Evolutionary conservation across 2,329 filamentous ascomycete genomes (phyloP).

Genomic region (Erysiphe pulchra): DNA sequence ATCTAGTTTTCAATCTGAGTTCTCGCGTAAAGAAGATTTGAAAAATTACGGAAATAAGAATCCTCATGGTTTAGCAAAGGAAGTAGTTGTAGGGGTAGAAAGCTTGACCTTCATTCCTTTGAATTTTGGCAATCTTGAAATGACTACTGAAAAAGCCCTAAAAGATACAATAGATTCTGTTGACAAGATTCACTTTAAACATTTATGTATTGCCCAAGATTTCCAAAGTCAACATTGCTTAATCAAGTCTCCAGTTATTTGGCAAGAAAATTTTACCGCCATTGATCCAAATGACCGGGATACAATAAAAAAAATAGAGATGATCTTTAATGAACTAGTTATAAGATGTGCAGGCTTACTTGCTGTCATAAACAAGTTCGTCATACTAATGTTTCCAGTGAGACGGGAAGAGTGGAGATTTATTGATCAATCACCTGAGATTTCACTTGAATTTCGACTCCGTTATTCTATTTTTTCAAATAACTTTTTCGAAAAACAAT

Average conservation of each 20-base stretch:
- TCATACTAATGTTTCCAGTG: slow-evolving; percentile 8
- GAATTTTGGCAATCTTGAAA: slow-evolving; percentile 5
- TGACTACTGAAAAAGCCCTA: slow-evolving; percentile 2
- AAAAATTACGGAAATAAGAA: not conserved
- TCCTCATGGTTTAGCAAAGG: slow-evolving; percentile 3
- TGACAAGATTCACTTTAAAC: slow-evolving; percentile 5
- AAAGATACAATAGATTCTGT: slow-evolving; percentile 2
- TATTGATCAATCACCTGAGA: slow-evolving; percentile 3
- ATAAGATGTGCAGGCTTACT: slow-evolving; percentile 6
- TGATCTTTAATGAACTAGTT: slow-evolving; percentile 6
- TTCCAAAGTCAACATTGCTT: slow-evolving; percentile 4
- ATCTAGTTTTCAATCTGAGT: not conserved
- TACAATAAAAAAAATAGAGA: slow-evolving; percentile 3
- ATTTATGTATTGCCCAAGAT: slow-evolving; percentile 9
- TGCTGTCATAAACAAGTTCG: slow-evolving; percentile 3
- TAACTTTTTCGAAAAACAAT: not conserved
- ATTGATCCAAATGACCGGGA: slow-evolving; percentile 1
- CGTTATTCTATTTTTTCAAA: slow-evolving; percentile 8
- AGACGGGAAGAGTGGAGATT: slow-evolving; percentile 11
- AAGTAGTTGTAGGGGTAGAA: slow-evolving; percentile 6
- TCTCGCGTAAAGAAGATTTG: not conserved
- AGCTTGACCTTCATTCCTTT: slow-evolving; percentile 2
- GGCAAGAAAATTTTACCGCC: slow-evolving; percentile 4
- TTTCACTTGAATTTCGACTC: slow-evolving; percentile 2
- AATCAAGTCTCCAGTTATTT: slow-evolving; percentile 1